These are phyloP conservation scores for Penicillium capsulatum DNA, from an alignment of 2,329 filamentous ascomycete species.

Conservation along the genomic window DNA sequence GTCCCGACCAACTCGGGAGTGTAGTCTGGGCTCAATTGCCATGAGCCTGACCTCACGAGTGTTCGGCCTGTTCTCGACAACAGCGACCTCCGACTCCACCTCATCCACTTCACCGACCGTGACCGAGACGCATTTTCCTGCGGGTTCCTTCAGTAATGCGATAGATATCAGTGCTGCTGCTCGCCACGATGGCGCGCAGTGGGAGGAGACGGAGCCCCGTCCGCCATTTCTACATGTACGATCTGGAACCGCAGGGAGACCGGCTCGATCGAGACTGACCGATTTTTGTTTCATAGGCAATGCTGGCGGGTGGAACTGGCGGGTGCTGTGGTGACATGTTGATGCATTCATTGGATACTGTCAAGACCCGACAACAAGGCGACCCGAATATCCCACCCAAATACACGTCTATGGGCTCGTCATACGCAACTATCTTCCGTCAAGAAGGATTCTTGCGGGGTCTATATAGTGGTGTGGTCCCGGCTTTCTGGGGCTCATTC, in stretches of 20 bases:
- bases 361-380: slow-evolving; percentile 96
- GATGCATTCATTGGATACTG: slow-evolving; percentile 98
- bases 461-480: slow-evolving; percentile 88
- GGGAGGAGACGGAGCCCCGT: slow-evolving; percentile 53
- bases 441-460: slow-evolving; percentile 85
- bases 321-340: slow-evolving; percentile 93
- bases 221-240: slow-evolving; percentile 63
- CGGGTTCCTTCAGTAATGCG: slow-evolving; percentile 14
- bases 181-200: slow-evolving; percentile 36
- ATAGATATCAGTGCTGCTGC: slow-evolving; percentile 10
- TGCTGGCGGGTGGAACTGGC: slow-evolving; percentile 90
- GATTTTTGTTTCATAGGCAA: slow-evolving; percentile 61
- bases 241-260: slow-evolving; percentile 10
- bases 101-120: slow-evolving; percentile 26
- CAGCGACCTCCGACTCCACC: slow-evolving; percentile 28
- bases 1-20: slow-evolving; percentile 31
- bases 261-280: neutral
- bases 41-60: slow-evolving; percentile 58
- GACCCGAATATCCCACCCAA: slow-evolving; percentile 89
- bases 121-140: slow-evolving; percentile 29
- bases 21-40: slow-evolving; percentile 35
- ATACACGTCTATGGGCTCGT: slow-evolving; percentile 84
- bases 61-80: slow-evolving; percentile 50
- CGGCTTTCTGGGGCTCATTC: slow-evolving; percentile 87
- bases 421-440: slow-evolving; percentile 87